Conservation (phyloP, 257 asterid species). For the Forsythia suspensa region DNA sequence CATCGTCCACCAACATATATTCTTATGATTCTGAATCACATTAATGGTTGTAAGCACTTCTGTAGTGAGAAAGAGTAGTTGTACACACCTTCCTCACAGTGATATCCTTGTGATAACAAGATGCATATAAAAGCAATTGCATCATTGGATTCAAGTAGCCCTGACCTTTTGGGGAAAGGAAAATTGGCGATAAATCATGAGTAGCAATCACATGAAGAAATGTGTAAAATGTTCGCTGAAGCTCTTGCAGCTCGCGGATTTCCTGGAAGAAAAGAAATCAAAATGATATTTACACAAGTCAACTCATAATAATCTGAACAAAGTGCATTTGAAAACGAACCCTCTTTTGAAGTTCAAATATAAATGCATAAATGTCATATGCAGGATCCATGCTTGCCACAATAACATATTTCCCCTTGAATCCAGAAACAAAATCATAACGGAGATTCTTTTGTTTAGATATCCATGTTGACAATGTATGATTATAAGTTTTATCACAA, state of each 20-base stretch:
- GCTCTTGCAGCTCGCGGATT: slow-evolving; percentile 90
- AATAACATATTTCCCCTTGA: background rate
- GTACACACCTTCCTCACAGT: slow-evolving; percentile 64
- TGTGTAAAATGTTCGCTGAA: slow-evolving; percentile 73
- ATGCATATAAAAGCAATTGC: slow-evolving; percentile 69
- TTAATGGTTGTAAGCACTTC: background rate
- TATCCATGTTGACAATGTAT: background rate
- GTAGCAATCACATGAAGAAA: slow-evolving; percentile 79
- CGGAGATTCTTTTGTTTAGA: background rate
- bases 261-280: slow-evolving; percentile 50
- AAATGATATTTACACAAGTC: background rate
- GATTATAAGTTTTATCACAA: slow-evolving; percentile 8
- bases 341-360: background rate
- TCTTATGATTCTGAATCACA: slow-evolving; percentile 6
- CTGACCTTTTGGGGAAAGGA: slow-evolving; percentile 59
- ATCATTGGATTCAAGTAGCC: slow-evolving; percentile 68
- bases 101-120: slow-evolving; percentile 85
- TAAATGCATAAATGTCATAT: background rate
- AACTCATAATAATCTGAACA: background rate
- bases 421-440: background rate
- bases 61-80: background rate
- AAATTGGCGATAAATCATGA: slow-evolving; percentile 77
- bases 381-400: background rate
- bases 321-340: background rate
- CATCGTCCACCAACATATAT: background rate